Evolutionary conservation across 129 eudicot species (phyloP), one percentile per base, ranked within the genome.

Genomic region (Pulicaria dysenterica): DNA sequence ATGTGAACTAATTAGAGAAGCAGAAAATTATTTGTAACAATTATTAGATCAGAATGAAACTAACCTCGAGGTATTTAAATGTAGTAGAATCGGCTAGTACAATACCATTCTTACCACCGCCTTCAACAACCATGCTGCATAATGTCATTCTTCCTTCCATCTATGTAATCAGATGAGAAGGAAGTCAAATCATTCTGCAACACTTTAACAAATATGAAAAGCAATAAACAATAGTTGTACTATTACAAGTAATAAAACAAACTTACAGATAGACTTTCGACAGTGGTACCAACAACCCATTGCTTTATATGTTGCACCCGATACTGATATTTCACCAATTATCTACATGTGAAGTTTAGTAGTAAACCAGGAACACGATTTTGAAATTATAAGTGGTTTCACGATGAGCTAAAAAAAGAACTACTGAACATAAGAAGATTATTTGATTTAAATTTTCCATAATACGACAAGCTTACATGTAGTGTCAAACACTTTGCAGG

Each of bases 251-350:
- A 9, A 42, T 7, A 3, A 67, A 34, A 13, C 16, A 10, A 73
- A 63, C 90, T 85, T 78, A 80, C 86, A 15, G 81, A 80, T 74
- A 88, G 78, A 50, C 88, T 78, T 64, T 88, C 88, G 34, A 85
- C 72, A 64, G 89, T 83, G 4, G 85, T 58, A 11, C 95, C 91
- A 53, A 83, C 83, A 79, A 92, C 89, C 98, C 96, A 86, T 85
- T 39, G 97, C 72, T 79, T 88, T 92, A 46, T 92, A 92, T 43
- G 93, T 86, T 64, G 89, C 93, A 67, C 96, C 93, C 64, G 96
- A 81, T 64, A 92, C 94, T 1, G 91, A 92, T 55, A 92, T 86
- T 77, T 92, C 96, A 76, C 96, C 91, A 73, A 86, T 89, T 53
- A 92, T 92, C 96, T 92, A 80, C 80, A 72, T 58, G 15, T 14